Evolutionary conservation across 495 filamentous ascomycete species (phyloP), one percentile per base, ranked within the genome.

Genomic region (Lophiotrema nucula): DNA sequence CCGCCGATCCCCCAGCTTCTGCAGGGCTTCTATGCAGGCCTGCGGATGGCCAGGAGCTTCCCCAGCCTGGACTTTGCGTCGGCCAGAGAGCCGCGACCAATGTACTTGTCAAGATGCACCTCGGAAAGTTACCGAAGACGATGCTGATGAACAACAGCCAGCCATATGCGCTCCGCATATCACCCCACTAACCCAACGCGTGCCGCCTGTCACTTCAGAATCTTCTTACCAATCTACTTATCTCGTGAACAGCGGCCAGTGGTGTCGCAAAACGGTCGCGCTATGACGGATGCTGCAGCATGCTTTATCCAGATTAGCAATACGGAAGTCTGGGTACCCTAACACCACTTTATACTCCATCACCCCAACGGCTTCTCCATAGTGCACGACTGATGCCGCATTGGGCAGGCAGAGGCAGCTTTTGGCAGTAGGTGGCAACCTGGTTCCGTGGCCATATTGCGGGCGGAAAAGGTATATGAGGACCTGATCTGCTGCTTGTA

Each of bases 261-360:
- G n/a, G 26, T 53, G 39, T 50, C 44, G 50, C 49, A 60, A 58
- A 39, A 33, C 33, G 19, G 24, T n/a, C 62, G 35, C 42, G 57
- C 53, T 61, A 58, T 66, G 52, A 53, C 51, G 53, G 37, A 38
- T 42, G 47, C 57, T 61, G 62, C 57, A 54, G 10, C 24, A 45
- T 57, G 57, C 27, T 66, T 66, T 61, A 66, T 62, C 57, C 57
- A 66, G 43, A 66, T 66, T 66, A 35, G 33, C 23, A 42, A 60
- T 60, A 60, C 56, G 56, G 50, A 28, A 22, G 47, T 54, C 62
- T 66, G 39, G 62, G 27, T 53, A 47, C 46, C 22, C 37, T 26
- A 4, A 27, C 42, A 27, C 28, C 4, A 16, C n/a, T n/a, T n/a
- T n/a, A n/a, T n/a, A n/a, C n/a, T n/a, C n/a, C n/a, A n/a, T n/a